Conservation (phyloP, 129 eudicot species). For the Escallonia herrerae region DNA sequence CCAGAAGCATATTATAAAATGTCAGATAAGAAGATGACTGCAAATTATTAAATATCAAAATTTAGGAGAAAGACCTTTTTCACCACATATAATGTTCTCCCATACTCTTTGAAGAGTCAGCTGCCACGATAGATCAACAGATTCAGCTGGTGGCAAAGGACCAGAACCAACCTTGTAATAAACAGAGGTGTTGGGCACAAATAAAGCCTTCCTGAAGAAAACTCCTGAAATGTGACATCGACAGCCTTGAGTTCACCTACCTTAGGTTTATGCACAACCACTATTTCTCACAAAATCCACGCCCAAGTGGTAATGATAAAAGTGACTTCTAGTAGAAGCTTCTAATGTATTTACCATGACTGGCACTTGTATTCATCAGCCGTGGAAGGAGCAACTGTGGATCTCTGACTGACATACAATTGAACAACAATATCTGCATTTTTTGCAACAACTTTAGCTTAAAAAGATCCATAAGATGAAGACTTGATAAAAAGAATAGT, state of each 20-base stretch:
- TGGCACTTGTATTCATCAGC: slow-evolving; percentile 59
- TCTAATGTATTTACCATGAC: slow-evolving; percentile 51
- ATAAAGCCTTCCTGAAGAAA: slow-evolving; percentile 68
- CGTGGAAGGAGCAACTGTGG: slow-evolving; percentile 92
- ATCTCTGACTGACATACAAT: slow-evolving; percentile 97
- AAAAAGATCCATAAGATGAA: slow-evolving; percentile 2
- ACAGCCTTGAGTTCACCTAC: no score
- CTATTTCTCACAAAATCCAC: no score
- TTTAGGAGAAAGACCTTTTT: slow-evolving; percentile 26
- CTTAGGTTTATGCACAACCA: not conserved
- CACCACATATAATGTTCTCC: slow-evolving; percentile 42
- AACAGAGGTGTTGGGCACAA: slow-evolving; percentile 88
- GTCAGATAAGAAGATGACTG: no score
- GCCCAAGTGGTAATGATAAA: no score
- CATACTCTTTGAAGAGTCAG: slow-evolving; percentile 70
- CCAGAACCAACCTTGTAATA: slow-evolving; percentile 70
- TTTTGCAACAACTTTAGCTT: slow-evolving; percentile 8
- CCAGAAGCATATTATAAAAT: not conserved
- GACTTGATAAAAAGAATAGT: not conserved
- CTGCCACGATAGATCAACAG: slow-evolving; percentile 82
- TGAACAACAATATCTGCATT: slow-evolving; percentile 87
- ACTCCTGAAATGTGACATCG: slow-evolving; percentile 48
- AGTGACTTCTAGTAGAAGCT: no score
- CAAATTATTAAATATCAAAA: no score
- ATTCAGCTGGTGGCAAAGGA: slow-evolving; percentile 37